phyloP scores from a whole-genome alignment of 441 rosid genomes.

The Erysimum cheiri region DNA sequence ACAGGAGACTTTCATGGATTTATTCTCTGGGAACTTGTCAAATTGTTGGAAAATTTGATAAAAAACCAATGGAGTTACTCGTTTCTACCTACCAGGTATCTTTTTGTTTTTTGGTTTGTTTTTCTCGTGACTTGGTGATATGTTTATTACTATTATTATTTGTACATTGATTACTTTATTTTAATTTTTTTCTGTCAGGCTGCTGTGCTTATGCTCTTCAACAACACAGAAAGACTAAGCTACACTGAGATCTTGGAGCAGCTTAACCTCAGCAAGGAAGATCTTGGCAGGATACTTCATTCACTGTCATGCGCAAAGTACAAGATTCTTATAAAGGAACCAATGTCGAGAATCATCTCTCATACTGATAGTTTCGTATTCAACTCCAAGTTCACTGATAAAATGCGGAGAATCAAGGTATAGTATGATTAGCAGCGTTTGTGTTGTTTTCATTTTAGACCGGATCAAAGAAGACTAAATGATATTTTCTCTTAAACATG shows the following conservation, averaged over 20 bases:
- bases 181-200: constrained; percentile 31
- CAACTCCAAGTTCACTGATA: constrained; percentile 77
- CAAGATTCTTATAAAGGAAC: constrained; percentile 81
- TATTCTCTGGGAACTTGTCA: constrained; percentile 85
- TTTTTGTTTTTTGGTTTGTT: constrained; percentile 2
- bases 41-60: constrained; percentile 68
- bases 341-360: constrained; percentile 61
- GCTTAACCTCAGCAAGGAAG: constrained; percentile 76
- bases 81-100: constrained; percentile 82
- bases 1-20: constrained; percentile 84
- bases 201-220: constrained; percentile 73
- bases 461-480: not conserved
- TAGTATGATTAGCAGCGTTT: not conserved
- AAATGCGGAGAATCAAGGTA: constrained; percentile 84
- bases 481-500: not conserved
- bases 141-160: too few relatives aligned
- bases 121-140: not conserved
- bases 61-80: constrained; percentile 66
- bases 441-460: not conserved
- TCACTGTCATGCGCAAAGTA: constrained; percentile 85
- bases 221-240: constrained; percentile 63
- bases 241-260: constrained; percentile 78
- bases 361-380: constrained; percentile 67
- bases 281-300: constrained; percentile 75
- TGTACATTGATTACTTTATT: not conserved